Evolutionary conservation across 257 asterid species (phyloP).

Genomic region (Gentiana straminea): DNA sequence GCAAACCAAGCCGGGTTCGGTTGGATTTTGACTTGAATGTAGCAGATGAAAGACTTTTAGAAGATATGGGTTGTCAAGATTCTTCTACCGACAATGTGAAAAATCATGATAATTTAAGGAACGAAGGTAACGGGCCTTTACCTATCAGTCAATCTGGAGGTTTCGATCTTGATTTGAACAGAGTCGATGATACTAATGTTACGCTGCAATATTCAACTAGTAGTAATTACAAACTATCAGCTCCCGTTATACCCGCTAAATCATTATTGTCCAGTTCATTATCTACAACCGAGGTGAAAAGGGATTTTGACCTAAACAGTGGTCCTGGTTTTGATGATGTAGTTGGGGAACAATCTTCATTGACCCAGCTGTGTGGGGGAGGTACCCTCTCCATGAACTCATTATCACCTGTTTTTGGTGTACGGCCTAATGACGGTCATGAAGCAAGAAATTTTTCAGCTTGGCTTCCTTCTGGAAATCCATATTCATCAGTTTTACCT

Average conservation of each 20-base stretch:
- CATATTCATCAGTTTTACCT: conserved; percentile 53
- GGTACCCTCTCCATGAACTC: conserved; percentile 19
- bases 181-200: conserved; percentile 33
- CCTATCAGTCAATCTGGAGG: conserved; percentile 26
- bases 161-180: conserved; percentile 40
- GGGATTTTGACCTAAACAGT: conserved; percentile 29
- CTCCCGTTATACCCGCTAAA: conserved; percentile 15
- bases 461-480: conserved; percentile 58
- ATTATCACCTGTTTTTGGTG: conserved; percentile 37
- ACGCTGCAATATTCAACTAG: conserved; percentile 23
- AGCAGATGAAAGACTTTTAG: conserved; percentile 39
- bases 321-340: conserved; percentile 40
- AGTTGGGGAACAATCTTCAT: conserved; percentile 18
- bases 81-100: conserved; percentile 15
- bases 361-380: conserved; percentile 19
- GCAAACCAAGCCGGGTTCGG: conserved; percentile 33
- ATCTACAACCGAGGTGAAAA: conserved; percentile 22
- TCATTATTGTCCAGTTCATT: conserved; percentile 17
- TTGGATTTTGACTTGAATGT: conserved; percentile 47
- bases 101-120: conserved; percentile 14
- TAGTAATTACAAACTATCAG: conserved; percentile 19
- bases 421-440: conserved; percentile 24
- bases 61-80: conserved; percentile 32
- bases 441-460: conserved; percentile 53
- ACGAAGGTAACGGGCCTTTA: conserved; percentile 18